Percentiles rank a stretch among this genome's conserved stretches.
These are phyloP conservation scores for Tulasnella sp. DNA, from an alignment of 768 basidiomycete genomes.

Conservation along the genomic window DNA sequence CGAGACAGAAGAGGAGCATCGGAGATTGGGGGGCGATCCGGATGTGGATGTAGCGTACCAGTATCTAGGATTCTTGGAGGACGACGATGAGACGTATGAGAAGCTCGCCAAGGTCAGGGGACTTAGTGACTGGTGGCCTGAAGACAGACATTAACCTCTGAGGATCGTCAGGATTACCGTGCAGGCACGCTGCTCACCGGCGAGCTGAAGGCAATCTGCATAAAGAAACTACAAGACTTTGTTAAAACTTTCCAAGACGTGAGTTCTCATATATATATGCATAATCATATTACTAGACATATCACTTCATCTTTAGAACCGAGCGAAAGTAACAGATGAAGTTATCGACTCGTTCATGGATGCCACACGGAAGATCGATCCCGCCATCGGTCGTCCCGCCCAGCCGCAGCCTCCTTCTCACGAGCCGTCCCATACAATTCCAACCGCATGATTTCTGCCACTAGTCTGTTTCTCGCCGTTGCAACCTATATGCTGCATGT, in stretches of 20 bases:
- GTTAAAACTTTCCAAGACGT: conserved; percentile 81
- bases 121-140: background rate
- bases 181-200: conserved; percentile 79
- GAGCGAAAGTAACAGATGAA: conserved; percentile 69
- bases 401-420: background rate
- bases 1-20: conserved; percentile 93
- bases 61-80: conserved; percentile 89
- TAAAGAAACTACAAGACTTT: conserved; percentile 67
- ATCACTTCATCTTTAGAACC: conserved; percentile 40
- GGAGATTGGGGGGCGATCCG: conserved; percentile 76
- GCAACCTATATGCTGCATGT: too few species aligned
- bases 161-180: conserved; percentile 68
- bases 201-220: conserved; percentile 83
- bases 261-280: conserved; percentile 21
- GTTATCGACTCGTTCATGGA: conserved; percentile 73
- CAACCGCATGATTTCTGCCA: too few species aligned
- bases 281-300: background rate
- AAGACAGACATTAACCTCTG: background rate
- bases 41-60: conserved; percentile 95
- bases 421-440: too few species aligned
- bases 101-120: conserved; percentile 57
- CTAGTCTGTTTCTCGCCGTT: background rate
- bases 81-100: conserved; percentile 82
- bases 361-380: conserved; percentile 57
- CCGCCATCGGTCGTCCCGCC: conserved; percentile 14